Percentiles rank a stretch among this genome's conserved stretches.
phyloP scores from a whole-genome alignment of 768 basidiomycete species.

The Roridomyces roridus region DNA sequence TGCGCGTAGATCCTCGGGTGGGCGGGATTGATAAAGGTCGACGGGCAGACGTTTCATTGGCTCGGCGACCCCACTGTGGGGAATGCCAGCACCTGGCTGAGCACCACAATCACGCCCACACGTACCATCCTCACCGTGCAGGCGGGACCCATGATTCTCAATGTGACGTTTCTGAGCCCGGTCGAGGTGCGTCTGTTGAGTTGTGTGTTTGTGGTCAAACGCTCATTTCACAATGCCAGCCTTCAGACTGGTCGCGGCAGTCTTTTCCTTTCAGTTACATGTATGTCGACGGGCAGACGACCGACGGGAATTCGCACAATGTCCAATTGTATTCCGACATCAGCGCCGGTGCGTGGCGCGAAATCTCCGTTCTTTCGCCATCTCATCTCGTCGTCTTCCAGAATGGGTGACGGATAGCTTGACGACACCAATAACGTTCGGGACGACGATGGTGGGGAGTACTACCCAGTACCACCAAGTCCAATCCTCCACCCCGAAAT shows the following conservation, averaged over 20 bases:
- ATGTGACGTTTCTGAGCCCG: slow-evolving; percentile 60
- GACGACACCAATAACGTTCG: slow-evolving; percentile 49
- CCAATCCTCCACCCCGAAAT: slow-evolving; percentile 37
- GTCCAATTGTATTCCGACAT: slow-evolving; percentile 57
- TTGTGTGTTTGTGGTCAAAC: not conserved
- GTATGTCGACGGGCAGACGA: slow-evolving; percentile 41
- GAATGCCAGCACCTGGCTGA: slow-evolving; percentile 20
- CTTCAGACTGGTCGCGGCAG: slow-evolving; percentile 51
- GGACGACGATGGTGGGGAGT: slow-evolving; percentile 37
- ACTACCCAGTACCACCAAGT: slow-evolving; percentile 53
- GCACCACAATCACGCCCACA: slow-evolving; percentile 56
- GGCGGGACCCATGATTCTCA: slow-evolving; percentile 59
- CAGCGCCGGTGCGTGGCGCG: slow-evolving; percentile 36
- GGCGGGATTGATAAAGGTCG: slow-evolving; percentile 56
- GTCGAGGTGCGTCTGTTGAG: slow-evolving; percentile 49
- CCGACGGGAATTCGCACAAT: slow-evolving; percentile 43
- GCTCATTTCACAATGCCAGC: slow-evolving; percentile 37
- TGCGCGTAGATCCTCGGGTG: slow-evolving; percentile 52
- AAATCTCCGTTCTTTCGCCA: not conserved
- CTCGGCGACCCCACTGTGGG: slow-evolving; percentile 43
- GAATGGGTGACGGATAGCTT: slow-evolving; percentile 45
- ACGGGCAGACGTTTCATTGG: slow-evolving; percentile 49
- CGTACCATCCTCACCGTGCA: slow-evolving; percentile 55
- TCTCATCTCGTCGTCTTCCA: not conserved
- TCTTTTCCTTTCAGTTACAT: slow-evolving; percentile 62